Evolutionary conservation across 2,329 filamentous ascomycete species (phyloP).

Genomic region (Coniochaeta pulveracea): DNA sequence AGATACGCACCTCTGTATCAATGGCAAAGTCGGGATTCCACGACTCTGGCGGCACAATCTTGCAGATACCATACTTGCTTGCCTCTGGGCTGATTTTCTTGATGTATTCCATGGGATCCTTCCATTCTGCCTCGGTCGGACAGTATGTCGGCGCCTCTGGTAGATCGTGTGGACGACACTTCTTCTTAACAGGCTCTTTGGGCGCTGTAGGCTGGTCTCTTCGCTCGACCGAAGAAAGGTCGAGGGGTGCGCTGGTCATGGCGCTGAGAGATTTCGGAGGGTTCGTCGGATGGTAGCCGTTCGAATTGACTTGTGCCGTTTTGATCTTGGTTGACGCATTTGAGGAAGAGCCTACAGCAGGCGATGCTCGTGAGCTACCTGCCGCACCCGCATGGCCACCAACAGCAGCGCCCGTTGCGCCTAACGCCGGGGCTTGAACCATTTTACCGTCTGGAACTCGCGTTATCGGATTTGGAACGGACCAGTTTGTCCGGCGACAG

Average conservation of each 20-base stretch:
- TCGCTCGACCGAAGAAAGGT: conserved; percentile 83
- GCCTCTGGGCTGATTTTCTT: conserved; percentile 83
- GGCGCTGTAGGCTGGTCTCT: conserved; percentile 70
- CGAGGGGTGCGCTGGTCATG: conserved; percentile 53
- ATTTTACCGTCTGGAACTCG: conserved; percentile 6
- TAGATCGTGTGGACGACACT: conserved; percentile 71
- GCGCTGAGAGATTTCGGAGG: conserved; percentile 41
- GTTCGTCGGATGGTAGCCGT: conserved; percentile 40
- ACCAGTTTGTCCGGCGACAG: not conserved
- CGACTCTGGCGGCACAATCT: conserved; percentile 83
- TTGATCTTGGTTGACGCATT: conserved; percentile 33
- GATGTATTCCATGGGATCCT: conserved; percentile 87
- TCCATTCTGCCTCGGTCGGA: conserved; percentile 89
- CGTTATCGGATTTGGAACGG: no score
- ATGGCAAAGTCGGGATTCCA: conserved; percentile 97
- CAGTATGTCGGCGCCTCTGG: conserved; percentile 83
- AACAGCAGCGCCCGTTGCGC: conserved; percentile 7
- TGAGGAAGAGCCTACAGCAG: conserved; percentile 26
- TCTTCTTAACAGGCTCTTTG: conserved; percentile 66
- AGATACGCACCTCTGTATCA: conserved; percentile 72
- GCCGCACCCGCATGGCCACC: conserved; percentile 22
- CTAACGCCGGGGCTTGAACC: conserved; percentile 11
- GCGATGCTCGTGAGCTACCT: conserved; percentile 40
- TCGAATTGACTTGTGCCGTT: conserved; percentile 36
- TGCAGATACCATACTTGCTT: conserved; percentile 81